These are phyloP conservation scores for Coemansia javaensis DNA, from an alignment of 192 early-diverging fungal genomes.

Conservation along the genomic window DNA sequence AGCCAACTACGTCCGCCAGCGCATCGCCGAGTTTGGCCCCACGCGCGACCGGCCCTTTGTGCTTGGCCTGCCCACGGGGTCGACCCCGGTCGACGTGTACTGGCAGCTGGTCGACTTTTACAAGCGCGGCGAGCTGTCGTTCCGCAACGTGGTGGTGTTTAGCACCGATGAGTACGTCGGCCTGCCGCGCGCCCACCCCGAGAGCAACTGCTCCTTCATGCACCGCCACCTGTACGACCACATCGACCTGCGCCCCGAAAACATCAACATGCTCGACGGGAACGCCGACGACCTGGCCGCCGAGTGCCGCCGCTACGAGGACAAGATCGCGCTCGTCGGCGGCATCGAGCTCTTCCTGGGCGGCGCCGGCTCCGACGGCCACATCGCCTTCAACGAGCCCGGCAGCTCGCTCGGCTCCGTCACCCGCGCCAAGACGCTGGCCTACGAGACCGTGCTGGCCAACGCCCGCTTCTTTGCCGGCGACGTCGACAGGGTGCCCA, in stretches of 20 bases:
- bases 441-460: constrained; percentile 84
- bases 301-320: constrained; percentile 77
- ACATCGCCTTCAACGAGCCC: constrained; percentile 89
- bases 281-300: constrained; percentile 75
- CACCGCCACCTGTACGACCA: constrained; percentile 82
- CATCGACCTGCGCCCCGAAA: constrained; percentile 69
- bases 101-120: constrained; percentile 70
- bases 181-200: constrained; percentile 66
- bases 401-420: constrained; percentile 75
- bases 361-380: constrained; percentile 84
- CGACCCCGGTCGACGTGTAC: constrained; percentile 76
- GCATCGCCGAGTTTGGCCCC: constrained; percentile 73
- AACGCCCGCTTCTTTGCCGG: constrained; percentile 84
- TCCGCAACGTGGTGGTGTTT: constrained; percentile 75
- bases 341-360: constrained; percentile 85
- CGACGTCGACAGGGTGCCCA: constrained; percentile 82
- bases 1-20: constrained; percentile 73
- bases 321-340: constrained; percentile 68
- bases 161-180: constrained; percentile 88
- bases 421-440: constrained; percentile 82
- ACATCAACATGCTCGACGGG: constrained; percentile 79
- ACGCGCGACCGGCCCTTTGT: constrained; percentile 73
- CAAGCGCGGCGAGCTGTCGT: constrained; percentile 65
- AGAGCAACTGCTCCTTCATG: constrained; percentile 87
- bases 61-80: constrained; percentile 79